A percentile compares a stretch with the other conserved stretches of the same genome.
Evolutionary conservation across 2,329 filamentous ascomycete species (phyloP).

Genomic region (Aureobasidium sp.): DNA sequence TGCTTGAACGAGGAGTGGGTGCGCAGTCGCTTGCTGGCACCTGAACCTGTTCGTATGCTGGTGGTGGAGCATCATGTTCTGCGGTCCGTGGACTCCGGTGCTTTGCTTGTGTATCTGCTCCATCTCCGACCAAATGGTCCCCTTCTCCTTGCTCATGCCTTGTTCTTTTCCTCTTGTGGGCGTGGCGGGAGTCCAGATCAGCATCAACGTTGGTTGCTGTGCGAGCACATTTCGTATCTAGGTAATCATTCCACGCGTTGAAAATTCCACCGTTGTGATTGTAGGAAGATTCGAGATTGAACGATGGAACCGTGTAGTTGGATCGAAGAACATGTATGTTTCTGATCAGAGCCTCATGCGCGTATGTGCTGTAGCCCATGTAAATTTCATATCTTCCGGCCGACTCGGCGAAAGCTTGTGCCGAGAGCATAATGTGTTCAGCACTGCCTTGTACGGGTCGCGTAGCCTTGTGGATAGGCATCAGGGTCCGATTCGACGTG

Average conservation of each 20-base stretch:
- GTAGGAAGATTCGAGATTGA: neutral
- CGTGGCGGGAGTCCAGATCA: neutral
- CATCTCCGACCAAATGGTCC: neutral
- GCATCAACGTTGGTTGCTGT: neutral
- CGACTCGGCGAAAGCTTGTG: neutral
- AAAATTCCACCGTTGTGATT: conserved; percentile 5
- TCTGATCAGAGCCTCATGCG: neutral
- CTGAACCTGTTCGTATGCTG: neutral
- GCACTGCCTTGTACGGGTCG: neutral
- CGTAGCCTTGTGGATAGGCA: neutral
- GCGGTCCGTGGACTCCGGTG: neutral
- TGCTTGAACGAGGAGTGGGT: neutral
- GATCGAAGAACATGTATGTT: neutral
- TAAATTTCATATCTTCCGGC: neutral
- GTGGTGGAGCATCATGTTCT: neutral
- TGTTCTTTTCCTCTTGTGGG: neutral
- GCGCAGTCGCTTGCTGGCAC: conserved; percentile 8
- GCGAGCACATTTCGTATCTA: neutral
- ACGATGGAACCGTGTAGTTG: neutral
- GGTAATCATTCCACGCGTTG: conserved; percentile 1
- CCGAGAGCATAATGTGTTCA: neutral
- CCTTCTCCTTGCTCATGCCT: neutral
- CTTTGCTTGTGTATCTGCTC: neutral
- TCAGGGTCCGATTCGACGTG: neutral
- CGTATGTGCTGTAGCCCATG: conserved; percentile 10